Percentiles rank a stretch among this genome's conserved stretches.
Evolutionary conservation across 1,284 basidiomycete species (phyloP).

Genomic region (Vanrija sp.): DNA sequence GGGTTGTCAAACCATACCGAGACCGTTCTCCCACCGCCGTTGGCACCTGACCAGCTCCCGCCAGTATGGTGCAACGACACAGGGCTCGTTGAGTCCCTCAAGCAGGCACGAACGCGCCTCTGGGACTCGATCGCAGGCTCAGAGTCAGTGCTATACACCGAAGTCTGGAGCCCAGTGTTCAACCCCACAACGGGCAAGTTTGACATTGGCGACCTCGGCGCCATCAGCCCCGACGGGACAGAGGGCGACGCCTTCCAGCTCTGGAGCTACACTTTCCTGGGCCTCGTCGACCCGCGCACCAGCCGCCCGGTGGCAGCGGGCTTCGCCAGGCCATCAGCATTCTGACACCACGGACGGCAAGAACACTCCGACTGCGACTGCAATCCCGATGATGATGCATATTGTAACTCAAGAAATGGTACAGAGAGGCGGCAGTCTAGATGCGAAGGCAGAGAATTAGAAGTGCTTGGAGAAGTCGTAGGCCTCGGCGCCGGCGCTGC

Average conservation of each 20-base stretch:
- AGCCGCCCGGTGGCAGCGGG: conserved; percentile 28
- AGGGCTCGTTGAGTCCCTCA: conserved; percentile 36
- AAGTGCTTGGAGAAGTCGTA: conserved; percentile 34
- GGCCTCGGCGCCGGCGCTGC: conserved; percentile 15
- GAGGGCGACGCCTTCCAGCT: conserved; percentile 50
- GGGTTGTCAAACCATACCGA: conserved; percentile 14
- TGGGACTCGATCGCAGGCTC: conserved; percentile 51
- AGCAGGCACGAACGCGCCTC: conserved; percentile 45
- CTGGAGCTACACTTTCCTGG: conserved; percentile 48
- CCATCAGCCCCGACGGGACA: conserved; percentile 37
- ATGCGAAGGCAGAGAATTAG: conserved; percentile 7
- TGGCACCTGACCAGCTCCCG: neutral
- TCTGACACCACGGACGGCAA: too few species aligned
- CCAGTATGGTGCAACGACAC: conserved; percentile 48
- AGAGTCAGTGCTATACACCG: conserved; percentile 34
- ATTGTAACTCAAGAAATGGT: too few species aligned
- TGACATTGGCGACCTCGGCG: conserved; percentile 39
- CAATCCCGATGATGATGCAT: too few species aligned
- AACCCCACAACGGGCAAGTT: conserved; percentile 17
- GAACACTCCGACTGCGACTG: too few species aligned
- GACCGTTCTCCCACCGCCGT: conserved; percentile 1
- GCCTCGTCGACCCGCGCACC: conserved; percentile 38
- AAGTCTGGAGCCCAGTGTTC: conserved; percentile 39
- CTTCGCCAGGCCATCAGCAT: conserved; percentile 1
- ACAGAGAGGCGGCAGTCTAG: too few species aligned